phyloP scores from a whole-genome alignment of 352 stramenopile species.

The Phytophthora podocarpi region DNA sequence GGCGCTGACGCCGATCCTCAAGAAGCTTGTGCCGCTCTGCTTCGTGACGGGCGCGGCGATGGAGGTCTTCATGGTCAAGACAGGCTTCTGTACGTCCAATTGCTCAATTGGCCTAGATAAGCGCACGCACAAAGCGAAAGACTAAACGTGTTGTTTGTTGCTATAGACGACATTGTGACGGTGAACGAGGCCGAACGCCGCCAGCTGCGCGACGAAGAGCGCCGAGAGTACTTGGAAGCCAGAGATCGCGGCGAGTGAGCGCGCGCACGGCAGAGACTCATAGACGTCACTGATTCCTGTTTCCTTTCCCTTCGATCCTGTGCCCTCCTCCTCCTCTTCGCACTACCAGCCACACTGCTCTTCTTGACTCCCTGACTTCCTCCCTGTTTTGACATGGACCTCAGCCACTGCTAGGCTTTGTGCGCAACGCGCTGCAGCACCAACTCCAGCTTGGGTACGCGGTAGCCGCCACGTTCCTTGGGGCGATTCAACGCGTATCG shows the following conservation, averaged over 20 bases:
- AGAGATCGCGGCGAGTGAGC: slow-evolving; percentile 26
- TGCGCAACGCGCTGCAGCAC: slow-evolving; percentile 52
- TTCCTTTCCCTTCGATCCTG: slow-evolving; percentile 15
- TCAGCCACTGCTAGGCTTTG: slow-evolving; percentile 28
- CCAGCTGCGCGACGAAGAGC: slow-evolving; percentile 63
- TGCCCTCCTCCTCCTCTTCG: slow-evolving; percentile 2
- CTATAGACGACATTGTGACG: slow-evolving; percentile 83
- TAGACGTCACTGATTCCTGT: slow-evolving; percentile 30
- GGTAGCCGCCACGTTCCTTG: slow-evolving; percentile 55
- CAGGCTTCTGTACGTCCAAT: slow-evolving; percentile 74
- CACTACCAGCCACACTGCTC: slow-evolving; percentile 1
- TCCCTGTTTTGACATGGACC: slow-evolving; percentile 14
- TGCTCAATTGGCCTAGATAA: background rate
- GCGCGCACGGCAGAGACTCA: slow-evolving; percentile 9
- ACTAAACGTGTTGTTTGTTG: slow-evolving; percentile 15
- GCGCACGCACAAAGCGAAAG: background rate
- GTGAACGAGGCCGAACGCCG: slow-evolving; percentile 77
- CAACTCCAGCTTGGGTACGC: slow-evolving; percentile 77
- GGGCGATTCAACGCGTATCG: slow-evolving; percentile 64
- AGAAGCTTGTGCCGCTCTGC: slow-evolving; percentile 85
- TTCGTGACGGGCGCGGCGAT: slow-evolving; percentile 85
- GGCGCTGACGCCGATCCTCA: slow-evolving; percentile 72
- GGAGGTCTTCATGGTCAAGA: slow-evolving; percentile 92
- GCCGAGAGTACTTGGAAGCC: slow-evolving; percentile 44
- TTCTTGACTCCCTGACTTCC: background rate